Evolutionary conservation across 2,329 filamentous ascomycete species (phyloP), one percentile per base, ranked within the genome.

Genomic region (Chrysoporthe cubensis): DNA sequence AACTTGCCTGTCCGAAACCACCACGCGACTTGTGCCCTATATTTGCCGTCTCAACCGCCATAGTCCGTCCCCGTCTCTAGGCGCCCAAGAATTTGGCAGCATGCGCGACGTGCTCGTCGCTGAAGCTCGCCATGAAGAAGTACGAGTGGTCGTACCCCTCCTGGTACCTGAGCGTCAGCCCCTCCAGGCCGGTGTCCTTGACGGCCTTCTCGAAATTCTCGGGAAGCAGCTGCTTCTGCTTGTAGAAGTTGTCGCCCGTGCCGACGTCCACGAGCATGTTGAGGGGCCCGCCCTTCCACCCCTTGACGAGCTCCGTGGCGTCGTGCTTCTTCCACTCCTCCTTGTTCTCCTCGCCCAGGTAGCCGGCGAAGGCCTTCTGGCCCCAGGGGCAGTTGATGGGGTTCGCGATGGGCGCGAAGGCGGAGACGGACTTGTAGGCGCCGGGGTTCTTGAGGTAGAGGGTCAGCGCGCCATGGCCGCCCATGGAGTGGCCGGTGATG

Each of bases 111-210:
- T 99, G 96, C 74, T 98, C 94, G 75, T 92, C 90, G 56, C 91
- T 88, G 78, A 99, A 99, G 18, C 89, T 89, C 46, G 94, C 90
- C 84, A 99, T 96, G 80, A 97, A 97, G 81, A 89, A 99, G 83
- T 99, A 99, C 71, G 93, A 97, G 82, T 99, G 96, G 79, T 99
- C 96, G 77, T 99, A 98, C 70, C 90, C 94, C 81, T 91, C 85
- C 78, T 97, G 95, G 83, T 95, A 96, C 75, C 95, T 88, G 71
- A 98, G 81, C 65, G 88, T 88, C 71, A 97, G 81, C 11, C 91
- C 92, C 68, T 87, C 81, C 64, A 93, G 85, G 26, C 93, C 93
- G 37, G 88, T 87, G 72, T 91, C 89, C 81, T 92, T 90, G 68
- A 90, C 93, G 14, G 92, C 94, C 74, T 88, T 86, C 72, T 91